Base-by-base conservation (phyloP, 2,329 filamentous ascomycete species). In the Colletotrichum somersetense region DNA sequence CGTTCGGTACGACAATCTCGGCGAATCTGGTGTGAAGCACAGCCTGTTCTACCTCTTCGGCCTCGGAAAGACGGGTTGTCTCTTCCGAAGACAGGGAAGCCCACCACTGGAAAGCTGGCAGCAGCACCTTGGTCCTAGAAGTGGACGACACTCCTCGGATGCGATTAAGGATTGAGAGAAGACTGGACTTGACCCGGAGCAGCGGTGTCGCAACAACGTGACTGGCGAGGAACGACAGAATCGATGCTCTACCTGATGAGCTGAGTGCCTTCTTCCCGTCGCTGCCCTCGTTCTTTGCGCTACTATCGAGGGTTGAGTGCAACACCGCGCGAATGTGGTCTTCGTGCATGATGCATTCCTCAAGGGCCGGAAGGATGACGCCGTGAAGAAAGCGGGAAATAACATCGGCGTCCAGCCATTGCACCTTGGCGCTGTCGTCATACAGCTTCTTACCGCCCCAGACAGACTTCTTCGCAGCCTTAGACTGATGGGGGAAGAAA, bases 311-410 rank as follows among this genome's bases (percentile, higher is more conserved):
- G 0, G 87, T 82, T 42, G 85, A 86, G 72, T 89, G 86, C 6
- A 97, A 80, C 2, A 91, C 87, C 26, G 89, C 88, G 35, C 87
- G 84, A 56, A 97, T 86, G 73, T 96, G 91, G 38, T 88, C 89
- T 5, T 89, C 84, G 78, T 98, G 95, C 75, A 98, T 89, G 4
- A 96, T 87, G 77, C 92, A 97, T 81, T 98, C 96, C 81, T 98
- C 95, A 12, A 97, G 83, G 2, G 88, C 89, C 0, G 93, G 93
- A 26, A 94, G 80, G n/a, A 98, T 82, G 48, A 92, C 86, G 26
- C 89, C 85, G 26, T 89, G 86, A 0, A 96, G 78, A 26, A 97
- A 81, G 70, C 89, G 91, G 55, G 87, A 83, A 2, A 84, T 83
- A 66, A 91, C 87, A 33, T 91, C 87, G 0, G 83, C 78, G 4